These are phyloP conservation scores for Didymosphaeria variabile DNA, from an alignment of 2,329 filamentous ascomycete species.

Conservation along the genomic window DNA sequence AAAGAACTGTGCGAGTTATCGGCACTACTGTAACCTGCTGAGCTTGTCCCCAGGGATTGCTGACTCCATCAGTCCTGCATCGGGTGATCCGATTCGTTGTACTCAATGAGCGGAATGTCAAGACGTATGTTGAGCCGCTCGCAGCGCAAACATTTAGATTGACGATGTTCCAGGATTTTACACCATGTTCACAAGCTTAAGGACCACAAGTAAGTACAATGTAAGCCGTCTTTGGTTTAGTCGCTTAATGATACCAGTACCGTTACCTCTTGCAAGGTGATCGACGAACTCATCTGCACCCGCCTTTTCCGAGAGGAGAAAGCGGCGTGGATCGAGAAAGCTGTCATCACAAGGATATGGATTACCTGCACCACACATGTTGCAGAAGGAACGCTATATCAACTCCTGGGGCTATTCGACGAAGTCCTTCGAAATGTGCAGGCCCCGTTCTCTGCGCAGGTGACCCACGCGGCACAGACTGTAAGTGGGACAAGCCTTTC, in stretches of 20 bases:
- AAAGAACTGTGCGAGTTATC: neutral
- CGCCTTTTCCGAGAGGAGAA: slow-evolving; percentile 63
- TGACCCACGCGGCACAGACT: slow-evolving; percentile 73
- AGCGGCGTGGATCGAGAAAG: slow-evolving; percentile 72
- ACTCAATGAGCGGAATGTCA: slow-evolving; percentile 71
- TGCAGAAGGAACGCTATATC: slow-evolving; percentile 45
- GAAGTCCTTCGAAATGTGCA: slow-evolving; percentile 57
- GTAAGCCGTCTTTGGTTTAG: slow-evolving; percentile 14
- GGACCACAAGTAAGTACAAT: slow-evolving; percentile 36
- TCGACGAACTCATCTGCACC: slow-evolving; percentile 72
- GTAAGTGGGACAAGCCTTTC: slow-evolving; percentile 52
- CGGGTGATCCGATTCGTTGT: slow-evolving; percentile 69
- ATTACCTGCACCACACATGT: slow-evolving; percentile 64
- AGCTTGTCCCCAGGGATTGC: slow-evolving; percentile 10
- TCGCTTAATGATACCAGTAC: slow-evolving; percentile 38
- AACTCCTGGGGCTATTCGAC: slow-evolving; percentile 56
- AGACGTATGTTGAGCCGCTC: slow-evolving; percentile 52
- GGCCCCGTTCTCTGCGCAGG: slow-evolving; percentile 64
- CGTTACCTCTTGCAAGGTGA: slow-evolving; percentile 53
- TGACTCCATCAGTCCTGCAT: slow-evolving; percentile 59
- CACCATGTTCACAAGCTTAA: slow-evolving; percentile 74
- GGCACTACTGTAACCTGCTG: no score
- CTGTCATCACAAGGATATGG: slow-evolving; percentile 73
- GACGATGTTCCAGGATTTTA: slow-evolving; percentile 58
- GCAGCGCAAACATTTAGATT: slow-evolving; percentile 7